Evolutionary conservation across 2,329 filamentous ascomycete species (phyloP).

Genomic region (Grosmannia serpens): DNA sequence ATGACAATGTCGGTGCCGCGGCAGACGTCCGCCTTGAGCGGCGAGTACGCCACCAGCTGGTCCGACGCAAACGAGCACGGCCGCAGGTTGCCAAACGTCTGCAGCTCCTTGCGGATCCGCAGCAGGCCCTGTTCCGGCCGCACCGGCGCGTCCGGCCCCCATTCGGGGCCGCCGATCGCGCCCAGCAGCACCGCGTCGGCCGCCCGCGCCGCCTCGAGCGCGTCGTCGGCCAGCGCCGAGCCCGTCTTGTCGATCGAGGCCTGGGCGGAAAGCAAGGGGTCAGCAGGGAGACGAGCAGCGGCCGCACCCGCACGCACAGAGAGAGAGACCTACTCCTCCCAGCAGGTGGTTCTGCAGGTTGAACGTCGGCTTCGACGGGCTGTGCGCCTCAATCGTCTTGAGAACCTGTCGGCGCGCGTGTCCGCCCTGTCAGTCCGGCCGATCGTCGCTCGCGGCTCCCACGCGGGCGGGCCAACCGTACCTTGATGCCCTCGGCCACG

Average conservation of each 20-base stretch:
- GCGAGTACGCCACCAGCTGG: conserved; percentile 70
- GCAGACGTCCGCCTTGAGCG: conserved; percentile 77
- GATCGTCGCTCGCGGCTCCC: neutral
- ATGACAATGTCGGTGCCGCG: conserved; percentile 84
- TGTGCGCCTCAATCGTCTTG: conserved; percentile 62
- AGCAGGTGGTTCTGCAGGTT: conserved; percentile 84
- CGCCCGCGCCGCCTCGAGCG: conserved; percentile 68
- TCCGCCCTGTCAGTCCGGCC: neutral
- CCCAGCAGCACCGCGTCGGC: conserved; percentile 87
- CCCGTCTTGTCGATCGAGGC: conserved; percentile 79
- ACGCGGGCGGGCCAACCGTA: conserved; percentile 24
- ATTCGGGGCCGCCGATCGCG: conserved; percentile 92
- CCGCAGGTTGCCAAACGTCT: conserved; percentile 87
- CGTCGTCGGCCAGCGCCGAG: conserved; percentile 67
- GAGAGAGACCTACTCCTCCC: conserved; percentile 61
- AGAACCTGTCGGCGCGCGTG: conserved; percentile 49
- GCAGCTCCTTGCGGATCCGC: conserved; percentile 82
- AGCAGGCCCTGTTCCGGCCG: conserved; percentile 90
- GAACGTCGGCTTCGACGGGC: conserved; percentile 62
- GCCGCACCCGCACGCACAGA: conserved; percentile 7
- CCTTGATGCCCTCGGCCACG: conserved; percentile 75
- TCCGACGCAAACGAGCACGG: conserved; percentile 94
- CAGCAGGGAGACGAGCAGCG: neutral
- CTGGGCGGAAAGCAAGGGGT: no score
- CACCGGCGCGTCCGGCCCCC: conserved; percentile 70